These are phyloP conservation scores for Stenocarpella maydis DNA, from an alignment of 2,329 filamentous ascomycete species.

Conservation along the genomic window DNA sequence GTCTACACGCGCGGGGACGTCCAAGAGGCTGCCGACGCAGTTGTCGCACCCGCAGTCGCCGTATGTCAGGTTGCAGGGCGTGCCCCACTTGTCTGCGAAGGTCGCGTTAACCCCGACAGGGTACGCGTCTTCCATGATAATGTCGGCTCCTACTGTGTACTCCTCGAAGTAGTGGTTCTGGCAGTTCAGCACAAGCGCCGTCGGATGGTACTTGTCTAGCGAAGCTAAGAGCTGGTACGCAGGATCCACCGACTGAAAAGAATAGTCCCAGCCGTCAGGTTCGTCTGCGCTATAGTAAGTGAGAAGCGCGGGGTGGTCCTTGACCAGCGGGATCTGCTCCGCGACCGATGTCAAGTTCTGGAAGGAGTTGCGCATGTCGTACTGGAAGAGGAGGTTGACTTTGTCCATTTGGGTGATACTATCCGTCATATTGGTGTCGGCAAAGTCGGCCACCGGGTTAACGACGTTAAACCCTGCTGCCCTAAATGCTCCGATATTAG, in stretches of 20 bases:
- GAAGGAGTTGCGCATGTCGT: slow-evolving; percentile 54
- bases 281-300: slow-evolving; percentile 57
- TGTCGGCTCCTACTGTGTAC: slow-evolving; percentile 63
- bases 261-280: slow-evolving; percentile 65
- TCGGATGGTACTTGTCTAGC: slow-evolving; percentile 69
- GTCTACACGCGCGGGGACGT: slow-evolving; percentile 56
- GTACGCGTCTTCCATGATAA: slow-evolving; percentile 68
- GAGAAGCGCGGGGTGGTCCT: slow-evolving; percentile 50
- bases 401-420: slow-evolving; percentile 47
- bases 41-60: slow-evolving; percentile 71
- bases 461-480: slow-evolving; percentile 54
- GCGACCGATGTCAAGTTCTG: slow-evolving; percentile 52
- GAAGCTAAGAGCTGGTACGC: slow-evolving; percentile 55
- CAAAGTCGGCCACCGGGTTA: slow-evolving; percentile 51
- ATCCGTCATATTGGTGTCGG: slow-evolving; percentile 48
- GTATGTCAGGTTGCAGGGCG: slow-evolving; percentile 64
- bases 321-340: slow-evolving; percentile 50
- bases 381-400: slow-evolving; percentile 53
- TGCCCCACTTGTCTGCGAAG: slow-evolving; percentile 61
- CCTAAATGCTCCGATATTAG: slow-evolving; percentile 46
- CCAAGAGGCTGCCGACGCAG: slow-evolving; percentile 60
- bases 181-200: slow-evolving; percentile 68
- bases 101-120: slow-evolving; percentile 65
- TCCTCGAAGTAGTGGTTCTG: slow-evolving; percentile 66
- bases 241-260: slow-evolving; percentile 55